Base-by-base conservation (phyloP, 306 rosid species). In the Cucurbita pepo region DNA sequence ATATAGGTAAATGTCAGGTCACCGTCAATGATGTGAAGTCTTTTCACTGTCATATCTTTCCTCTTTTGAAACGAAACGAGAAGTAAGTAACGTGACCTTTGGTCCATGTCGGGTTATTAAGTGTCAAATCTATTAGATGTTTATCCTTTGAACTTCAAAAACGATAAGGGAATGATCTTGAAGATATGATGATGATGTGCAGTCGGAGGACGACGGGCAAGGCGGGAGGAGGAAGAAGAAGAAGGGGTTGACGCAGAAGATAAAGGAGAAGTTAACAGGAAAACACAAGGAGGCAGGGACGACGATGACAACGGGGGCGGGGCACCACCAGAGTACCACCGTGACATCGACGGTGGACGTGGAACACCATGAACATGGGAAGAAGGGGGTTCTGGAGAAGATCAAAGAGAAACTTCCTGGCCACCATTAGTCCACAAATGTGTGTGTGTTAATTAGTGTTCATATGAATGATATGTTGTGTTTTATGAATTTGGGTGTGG, bases 381-480 rank as follows among this genome's bases (percentile, higher is more conserved):
- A 88, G 86, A 90, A 80, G 73, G 76, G 89, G 9, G 45, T 90
- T 22, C 66, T 87, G 77, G 91, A 90, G 44, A 92, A 85, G 90
- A 86, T 92, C 82, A 90, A 77, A 79, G 91, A 88, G 21, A 92
- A 87, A 77, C 78, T 92, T 60, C 93, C 96, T 14, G 96, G 96
- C 30, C 95, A 88, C 47, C 89, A 83, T 73, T 36, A 0, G 60
- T 69, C 40, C 40, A 10, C 40, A 56, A 58, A 56, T 30, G 0
- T 30, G 34, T 30, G 34, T 30, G 22, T 21, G 22, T 21, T 21
- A 58, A 21, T 25, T 1, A 1, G 34, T 30, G 34, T 30, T 30
- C 1, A 1, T 2, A 30, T 30, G 34, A 30, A 30, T 30, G 34
- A 30, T 30, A 30, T 30, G 34, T 2, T 30, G 34, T 30, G 34